Base-by-base conservation (phyloP, 2,329 filamentous ascomycete species). In the Paracamarosporium sp. region DNA sequence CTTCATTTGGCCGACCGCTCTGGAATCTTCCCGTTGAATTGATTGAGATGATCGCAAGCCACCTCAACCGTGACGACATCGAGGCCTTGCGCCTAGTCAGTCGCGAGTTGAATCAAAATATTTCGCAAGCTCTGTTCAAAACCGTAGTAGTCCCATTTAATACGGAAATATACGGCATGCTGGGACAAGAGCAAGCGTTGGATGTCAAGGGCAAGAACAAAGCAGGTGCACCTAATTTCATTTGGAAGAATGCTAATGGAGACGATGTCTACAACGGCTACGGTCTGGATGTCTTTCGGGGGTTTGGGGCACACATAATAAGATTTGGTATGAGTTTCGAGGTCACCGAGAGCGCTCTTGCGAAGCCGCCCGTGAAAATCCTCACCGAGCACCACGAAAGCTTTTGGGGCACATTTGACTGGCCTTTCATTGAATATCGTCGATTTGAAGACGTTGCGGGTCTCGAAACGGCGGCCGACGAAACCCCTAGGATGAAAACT, bases 291-390 rank as follows among this genome's bases (percentile, higher is more conserved):
- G 83, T 89, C 30, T 88, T 89, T 63, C 75, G 85, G 62, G 81
- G 82, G 15, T 88, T 89, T 71, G 86, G 86, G 11, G 76, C 78
- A 28, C 82, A 86, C 53, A 88, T 91, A 55, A 77, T 79, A 27
- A 83, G 82, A 52, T 90, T 89, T 66, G 89, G 87, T 5, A 84
- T 92, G 69, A 87, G 86, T 24, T 86, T 91, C 59, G 88, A 91
- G 66, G 81, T 90, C n/a, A 83, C 85, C 54, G 85, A 89, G 67
- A 72, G 76, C 22, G 76, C 77, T 5, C 73, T 84, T 5, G 68
- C 75, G 4, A 69, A 78, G 24, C 86, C 87, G 7, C 85, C 85
- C 1, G 65, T 80, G n/a, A 89, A 90, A 65, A 78, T 79, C 5
- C 76, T 81, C 6, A 84, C 86, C 31, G 80, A 86, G 61, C 79